Percentiles rank a stretch among this genome's conserved stretches.
Conservation (phyloP, 139 green algal species). For the Asterochloris sp. region DNA sequence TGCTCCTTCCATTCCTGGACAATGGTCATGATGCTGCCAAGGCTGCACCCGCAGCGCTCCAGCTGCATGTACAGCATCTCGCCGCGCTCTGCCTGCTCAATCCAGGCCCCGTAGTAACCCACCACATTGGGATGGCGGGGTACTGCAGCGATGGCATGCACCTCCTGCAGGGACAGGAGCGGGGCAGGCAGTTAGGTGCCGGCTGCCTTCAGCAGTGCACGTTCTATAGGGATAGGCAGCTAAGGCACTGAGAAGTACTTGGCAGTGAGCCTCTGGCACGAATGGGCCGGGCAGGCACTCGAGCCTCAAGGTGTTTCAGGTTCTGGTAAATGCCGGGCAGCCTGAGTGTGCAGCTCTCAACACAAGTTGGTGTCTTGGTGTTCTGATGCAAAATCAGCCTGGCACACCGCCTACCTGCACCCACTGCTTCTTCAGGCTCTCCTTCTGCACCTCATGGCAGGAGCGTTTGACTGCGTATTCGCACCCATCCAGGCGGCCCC, state of each 20-base stretch:
- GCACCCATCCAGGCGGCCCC: slow-evolving; percentile 72
- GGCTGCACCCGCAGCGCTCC: slow-evolving; percentile 67
- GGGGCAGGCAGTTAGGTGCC: not conserved
- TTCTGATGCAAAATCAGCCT: too few relatives aligned
- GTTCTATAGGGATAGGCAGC: too few relatives aligned
- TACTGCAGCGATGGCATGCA: slow-evolving; percentile 73
- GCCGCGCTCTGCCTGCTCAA: slow-evolving; percentile 52
- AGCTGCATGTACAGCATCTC: slow-evolving; percentile 86
- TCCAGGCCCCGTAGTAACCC: slow-evolving; percentile 79
- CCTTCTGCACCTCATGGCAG: slow-evolving; percentile 36
- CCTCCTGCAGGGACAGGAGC: slow-evolving; percentile 55
- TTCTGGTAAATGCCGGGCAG: too few relatives aligned
- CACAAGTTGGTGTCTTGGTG: too few relatives aligned
- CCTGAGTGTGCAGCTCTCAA: too few relatives aligned
- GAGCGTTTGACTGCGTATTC: slow-evolving; percentile 89
- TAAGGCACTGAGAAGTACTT: too few relatives aligned
- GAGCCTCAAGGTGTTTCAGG: too few relatives aligned
- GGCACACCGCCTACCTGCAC: slow-evolving; percentile 37
- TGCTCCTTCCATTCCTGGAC: slow-evolving; percentile 45
- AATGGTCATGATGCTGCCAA: slow-evolving; percentile 20
- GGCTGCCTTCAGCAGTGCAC: not conserved
- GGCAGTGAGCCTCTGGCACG: not conserved
- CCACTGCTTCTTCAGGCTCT: slow-evolving; percentile 53
- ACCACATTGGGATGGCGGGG: slow-evolving; percentile 78
- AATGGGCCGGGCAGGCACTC: too few relatives aligned